Evolutionary conservation across 176 grass and related monocot species (phyloP).

Genomic region (Zea luxurians): DNA sequence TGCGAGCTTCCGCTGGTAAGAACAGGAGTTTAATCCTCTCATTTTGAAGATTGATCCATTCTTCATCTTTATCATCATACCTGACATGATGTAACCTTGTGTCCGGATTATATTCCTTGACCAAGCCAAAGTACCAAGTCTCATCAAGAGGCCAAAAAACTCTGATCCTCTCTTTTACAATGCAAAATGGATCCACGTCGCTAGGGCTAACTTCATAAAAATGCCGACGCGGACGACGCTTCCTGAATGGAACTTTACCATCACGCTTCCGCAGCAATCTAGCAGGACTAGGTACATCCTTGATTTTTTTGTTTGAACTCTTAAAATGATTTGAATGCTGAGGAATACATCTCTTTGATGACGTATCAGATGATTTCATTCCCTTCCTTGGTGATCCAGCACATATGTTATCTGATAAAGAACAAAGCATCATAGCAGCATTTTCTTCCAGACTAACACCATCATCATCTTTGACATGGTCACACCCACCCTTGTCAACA

Average conservation of each 20-base stretch:
- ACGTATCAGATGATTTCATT: conserved; percentile 5
- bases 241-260: conserved; percentile 52
- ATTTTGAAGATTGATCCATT: conserved; percentile 96
- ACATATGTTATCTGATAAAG: conserved; percentile 73
- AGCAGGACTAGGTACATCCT: conserved; percentile 38
- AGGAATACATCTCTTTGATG: conserved; percentile 27
- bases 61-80: conserved; percentile 96
- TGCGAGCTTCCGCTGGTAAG: conserved; percentile 70
- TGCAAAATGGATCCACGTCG: conserved; percentile 79
- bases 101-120: conserved; percentile 87
- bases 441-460: conserved; percentile 83
- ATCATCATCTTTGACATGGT: conserved; percentile 45
- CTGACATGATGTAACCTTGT: conserved; percentile 77
- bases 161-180: conserved; percentile 84
- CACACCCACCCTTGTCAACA: not conserved
- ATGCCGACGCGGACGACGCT: conserved; percentile 73
- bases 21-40: conserved; percentile 95
- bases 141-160: conserved; percentile 98
- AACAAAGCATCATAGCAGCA: conserved; percentile 96
- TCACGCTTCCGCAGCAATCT: conserved; percentile 59
- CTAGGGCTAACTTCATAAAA: conserved; percentile 77
- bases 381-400: conserved; percentile 39
- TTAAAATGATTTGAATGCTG: conserved; percentile 37
- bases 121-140: conserved; percentile 88
- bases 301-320: conserved; percentile 38